Evolutionary conservation across 345 rosid genomes (phyloP).

Genomic region (Brassica carinata): DNA sequence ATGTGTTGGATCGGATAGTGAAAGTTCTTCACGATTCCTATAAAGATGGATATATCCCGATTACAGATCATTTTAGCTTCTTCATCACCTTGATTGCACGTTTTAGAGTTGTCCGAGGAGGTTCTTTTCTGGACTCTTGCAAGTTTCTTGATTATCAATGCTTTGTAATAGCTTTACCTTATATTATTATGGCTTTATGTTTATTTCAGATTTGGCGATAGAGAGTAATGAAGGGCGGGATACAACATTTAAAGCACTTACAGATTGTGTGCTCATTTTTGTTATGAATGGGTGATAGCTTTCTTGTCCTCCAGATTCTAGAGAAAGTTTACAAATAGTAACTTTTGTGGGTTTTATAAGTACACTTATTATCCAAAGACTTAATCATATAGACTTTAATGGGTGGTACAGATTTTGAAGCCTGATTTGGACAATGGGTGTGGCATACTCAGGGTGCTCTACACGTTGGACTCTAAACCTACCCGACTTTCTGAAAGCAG

Average conservation of each 20-base stretch:
- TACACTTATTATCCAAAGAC: not conserved
- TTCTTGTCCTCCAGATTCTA: constrained; percentile 56
- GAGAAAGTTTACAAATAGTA: constrained; percentile 62
- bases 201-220: constrained; percentile 46
- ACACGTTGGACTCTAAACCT: constrained; percentile 64
- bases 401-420: constrained; percentile 49
- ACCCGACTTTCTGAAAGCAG: constrained; percentile 66
- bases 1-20: constrained; percentile 52
- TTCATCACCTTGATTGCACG: constrained; percentile 58
- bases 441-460: constrained; percentile 71
- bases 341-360: constrained; percentile 30
- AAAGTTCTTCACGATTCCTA: constrained; percentile 67
- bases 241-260: constrained; percentile 53
- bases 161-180: not conserved
- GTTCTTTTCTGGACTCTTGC: constrained; percentile 27
- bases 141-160: not conserved
- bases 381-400: not conserved
- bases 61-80: constrained; percentile 69
- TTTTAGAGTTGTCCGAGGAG: constrained; percentile 61
- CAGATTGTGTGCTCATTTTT: constrained; percentile 55
- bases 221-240: constrained; percentile 32
- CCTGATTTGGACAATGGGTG: constrained; percentile 66
- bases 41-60: constrained; percentile 62
- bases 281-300: constrained; percentile 66
- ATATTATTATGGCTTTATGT: constrained; percentile 16